Conservation (phyloP, 1,284 basidiomycete genomes). For the Flammula alnicola region DNA sequence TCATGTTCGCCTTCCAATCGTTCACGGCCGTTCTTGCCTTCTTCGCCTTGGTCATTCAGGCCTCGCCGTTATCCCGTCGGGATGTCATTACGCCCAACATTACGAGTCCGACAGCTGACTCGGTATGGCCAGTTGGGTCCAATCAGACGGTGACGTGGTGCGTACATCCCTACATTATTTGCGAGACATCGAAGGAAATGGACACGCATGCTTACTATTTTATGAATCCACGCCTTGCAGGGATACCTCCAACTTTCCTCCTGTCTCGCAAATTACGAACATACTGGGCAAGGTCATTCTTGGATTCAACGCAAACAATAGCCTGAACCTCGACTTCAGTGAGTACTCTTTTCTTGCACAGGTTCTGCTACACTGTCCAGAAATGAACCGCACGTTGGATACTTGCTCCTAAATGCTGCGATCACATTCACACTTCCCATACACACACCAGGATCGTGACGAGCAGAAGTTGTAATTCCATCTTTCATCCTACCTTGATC, state of each 20-base stretch:
- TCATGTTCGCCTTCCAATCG: slow-evolving; percentile 38
- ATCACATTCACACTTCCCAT: no score
- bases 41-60: slow-evolving; percentile 30
- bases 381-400: no score
- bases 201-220: background rate
- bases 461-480: no score
- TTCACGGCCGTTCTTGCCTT: slow-evolving; percentile 40
- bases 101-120: slow-evolving; percentile 52
- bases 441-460: no score
- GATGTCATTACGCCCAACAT: slow-evolving; percentile 62
- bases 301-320: slow-evolving; percentile 50
- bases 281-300: slow-evolving; percentile 56
- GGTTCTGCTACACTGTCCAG: background rate
- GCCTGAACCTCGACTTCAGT: slow-evolving; percentile 60
- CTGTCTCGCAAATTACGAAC: slow-evolving; percentile 48
- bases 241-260: slow-evolving; percentile 56
- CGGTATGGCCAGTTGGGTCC: slow-evolving; percentile 59
- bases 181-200: background rate
- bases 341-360: slow-evolving; percentile 29
- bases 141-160: slow-evolving; percentile 63
- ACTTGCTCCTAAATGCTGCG: no score
- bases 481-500: no score
- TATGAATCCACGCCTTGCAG: slow-evolving; percentile 38
- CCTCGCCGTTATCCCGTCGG: slow-evolving; percentile 45
- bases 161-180: slow-evolving; percentile 17